phyloP scores from a whole-genome alignment of 345 rosid genomes.

The Eucalyptus camaldulensis region DNA sequence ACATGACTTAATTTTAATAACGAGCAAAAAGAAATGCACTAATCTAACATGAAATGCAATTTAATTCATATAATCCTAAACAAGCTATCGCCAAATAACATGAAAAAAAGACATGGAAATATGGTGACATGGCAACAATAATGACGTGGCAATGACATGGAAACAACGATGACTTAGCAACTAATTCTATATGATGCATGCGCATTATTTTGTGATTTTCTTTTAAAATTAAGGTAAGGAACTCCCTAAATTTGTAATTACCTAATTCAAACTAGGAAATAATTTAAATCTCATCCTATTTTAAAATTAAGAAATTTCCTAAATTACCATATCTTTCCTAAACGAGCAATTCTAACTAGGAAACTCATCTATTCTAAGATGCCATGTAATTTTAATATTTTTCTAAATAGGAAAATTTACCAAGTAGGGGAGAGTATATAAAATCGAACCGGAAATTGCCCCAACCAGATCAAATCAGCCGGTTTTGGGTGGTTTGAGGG shows the following conservation, averaged over 20 bases:
- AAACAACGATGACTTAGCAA: not conserved
- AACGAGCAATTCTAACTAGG: not conserved
- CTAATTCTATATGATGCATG: not conserved
- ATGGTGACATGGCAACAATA: not conserved
- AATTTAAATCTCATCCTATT: not conserved
- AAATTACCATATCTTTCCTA: not conserved
- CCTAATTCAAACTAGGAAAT: not conserved
- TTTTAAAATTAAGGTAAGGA: not conserved
- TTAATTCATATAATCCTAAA: not conserved
- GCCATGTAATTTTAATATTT: not conserved
- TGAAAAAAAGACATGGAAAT: not conserved
- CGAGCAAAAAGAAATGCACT: not conserved
- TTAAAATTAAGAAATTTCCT: not conserved
- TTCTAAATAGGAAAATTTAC: not conserved
- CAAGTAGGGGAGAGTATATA: too few relatives aligned
- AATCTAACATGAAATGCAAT: not conserved
- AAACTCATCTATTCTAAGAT: not conserved
- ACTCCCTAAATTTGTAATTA: not conserved
- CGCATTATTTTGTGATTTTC: not conserved
- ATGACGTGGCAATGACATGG: not conserved
- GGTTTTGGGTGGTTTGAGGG: too few relatives aligned
- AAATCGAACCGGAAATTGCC: too few relatives aligned
- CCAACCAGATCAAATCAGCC: rapidly evolving
- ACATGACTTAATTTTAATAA: not conserved
- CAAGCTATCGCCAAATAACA: not conserved